These are phyloP conservation scores for Wickerhamomyces chambardii DNA, from an alignment of 805 yeast species.

Conservation along the genomic window DNA sequence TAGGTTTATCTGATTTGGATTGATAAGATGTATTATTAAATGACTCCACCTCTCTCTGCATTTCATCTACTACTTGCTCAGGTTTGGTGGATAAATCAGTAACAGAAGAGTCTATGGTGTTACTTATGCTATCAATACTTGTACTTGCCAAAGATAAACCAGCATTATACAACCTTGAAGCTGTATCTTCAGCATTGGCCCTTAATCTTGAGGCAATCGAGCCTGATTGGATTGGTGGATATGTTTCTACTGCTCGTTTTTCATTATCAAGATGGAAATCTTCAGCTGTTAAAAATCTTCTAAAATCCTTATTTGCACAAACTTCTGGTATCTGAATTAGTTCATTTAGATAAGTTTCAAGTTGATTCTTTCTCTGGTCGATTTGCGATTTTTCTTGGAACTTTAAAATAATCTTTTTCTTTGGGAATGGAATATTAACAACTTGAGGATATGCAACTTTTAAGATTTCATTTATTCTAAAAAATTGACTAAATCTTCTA, in stretches of 20 bases:
- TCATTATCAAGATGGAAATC: slow-evolving; percentile 6
- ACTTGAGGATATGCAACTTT: slow-evolving; percentile 42
- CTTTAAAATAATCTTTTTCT: slow-evolving; percentile 57
- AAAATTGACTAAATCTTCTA: slow-evolving; percentile 79
- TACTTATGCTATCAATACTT: background rate
- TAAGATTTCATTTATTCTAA: slow-evolving; percentile 57
- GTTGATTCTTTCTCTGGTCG: slow-evolving; percentile 50
- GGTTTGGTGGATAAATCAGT: background rate
- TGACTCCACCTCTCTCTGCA: slow-evolving; percentile 45
- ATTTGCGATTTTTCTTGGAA: slow-evolving; percentile 57
- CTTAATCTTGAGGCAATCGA: background rate
- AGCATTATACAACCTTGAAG: background rate
- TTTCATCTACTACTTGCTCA: slow-evolving; percentile 29
- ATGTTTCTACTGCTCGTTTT: background rate
- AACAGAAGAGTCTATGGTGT: slow-evolving; percentile 1
- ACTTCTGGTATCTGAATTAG: slow-evolving; percentile 57
- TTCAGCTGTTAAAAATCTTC: slow-evolving; percentile 57
- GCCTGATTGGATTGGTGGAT: slow-evolving; percentile 1
- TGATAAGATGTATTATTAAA: slow-evolving; percentile 16
- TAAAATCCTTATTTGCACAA: slow-evolving; percentile 63
- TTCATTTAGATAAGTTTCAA: slow-evolving; percentile 53
- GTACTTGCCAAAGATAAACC: background rate
- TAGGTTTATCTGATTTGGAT: slow-evolving; percentile 11
- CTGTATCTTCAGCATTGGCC: background rate
- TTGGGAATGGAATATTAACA: slow-evolving; percentile 42